Base-by-base conservation (phyloP, 306 rosid species). In the Begonia masoniana region DNA sequence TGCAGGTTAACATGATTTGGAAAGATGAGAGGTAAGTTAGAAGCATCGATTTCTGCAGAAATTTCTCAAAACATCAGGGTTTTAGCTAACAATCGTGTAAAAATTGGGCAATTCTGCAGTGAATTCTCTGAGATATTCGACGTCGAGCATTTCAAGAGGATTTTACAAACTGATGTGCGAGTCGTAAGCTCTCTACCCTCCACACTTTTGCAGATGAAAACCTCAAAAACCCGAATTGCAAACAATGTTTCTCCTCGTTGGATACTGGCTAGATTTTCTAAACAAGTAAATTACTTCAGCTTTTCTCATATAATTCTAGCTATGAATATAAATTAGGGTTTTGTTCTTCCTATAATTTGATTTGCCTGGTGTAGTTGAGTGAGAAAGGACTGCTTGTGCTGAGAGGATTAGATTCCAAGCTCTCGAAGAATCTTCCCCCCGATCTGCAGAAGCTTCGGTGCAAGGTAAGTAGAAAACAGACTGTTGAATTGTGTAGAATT, bases 391-490 rank as follows among this genome's bases (percentile, higher is more conserved):
- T 79, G 55, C 72, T 79, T 24, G 76, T 75, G 35, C 45, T 79
- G 12, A 79, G 69, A 55, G 85, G 85, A 61, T 58, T 79, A 51
- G 75, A 75, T 64, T 79, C 85, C 42, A 76, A 79, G 62, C 82
- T 79, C 65, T 66, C 77, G 15, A 79, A 76, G 76, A 79, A 75
- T 69, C 85, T 75, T 12, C 79, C 77, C 14, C 45, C 69, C 6
- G 82, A 79, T 60, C 52, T 79, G 59, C 85, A 75, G 63, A 79
- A 79, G 73, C 82, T 79, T 47, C 66, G 68, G 23, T 79, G 79
- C 14, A 79, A 79, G 81, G 76, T 78, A 15, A 51, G 2, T 9
- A n/a, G 1, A 23, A 23, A 5, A 2, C 10, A 58, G 15, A 12
- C 36, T 3, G 2, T 59, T 45, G 10, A 59, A 23, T 35, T 47